phyloP scores from a whole-genome alignment of 2,329 filamentous ascomycete species.

The Diaporthe citri region DNA sequence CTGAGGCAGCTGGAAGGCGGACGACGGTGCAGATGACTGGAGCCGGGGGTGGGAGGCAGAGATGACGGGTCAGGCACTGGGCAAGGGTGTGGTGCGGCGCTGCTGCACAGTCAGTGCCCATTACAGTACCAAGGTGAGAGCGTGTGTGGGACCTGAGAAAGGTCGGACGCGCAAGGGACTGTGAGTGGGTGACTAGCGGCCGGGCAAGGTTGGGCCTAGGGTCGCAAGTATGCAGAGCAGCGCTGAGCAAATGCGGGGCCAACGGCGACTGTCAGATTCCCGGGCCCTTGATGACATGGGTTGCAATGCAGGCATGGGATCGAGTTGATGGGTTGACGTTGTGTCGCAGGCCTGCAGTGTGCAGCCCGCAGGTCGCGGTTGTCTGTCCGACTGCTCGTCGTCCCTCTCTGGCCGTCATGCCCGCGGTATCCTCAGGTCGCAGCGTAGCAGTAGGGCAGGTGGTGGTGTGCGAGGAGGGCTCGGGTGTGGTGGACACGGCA shows the following conservation, averaged over 20 bases:
- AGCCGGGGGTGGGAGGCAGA: conserved; percentile 14
- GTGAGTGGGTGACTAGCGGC: conserved; percentile 25
- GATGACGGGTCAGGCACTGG: conserved; percentile 21
- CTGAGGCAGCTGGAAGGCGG: conserved; percentile 38
- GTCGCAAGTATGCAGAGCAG: conserved; percentile 16
- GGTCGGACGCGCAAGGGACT: conserved; percentile 27
- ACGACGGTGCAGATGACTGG: conserved; percentile 21
- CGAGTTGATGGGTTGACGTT: conserved; percentile 27
- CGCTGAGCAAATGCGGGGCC: conserved; percentile 24
- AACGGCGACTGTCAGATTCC: conserved; percentile 27
- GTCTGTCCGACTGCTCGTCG: not conserved
- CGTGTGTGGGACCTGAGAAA: conserved; percentile 6
- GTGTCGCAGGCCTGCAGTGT: conserved; percentile 29
- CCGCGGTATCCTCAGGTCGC: not conserved
- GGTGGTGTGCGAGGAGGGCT: conserved; percentile 27
- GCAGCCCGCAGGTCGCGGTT: conserved; percentile 13
- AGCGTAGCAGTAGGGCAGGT: conserved; percentile 28
- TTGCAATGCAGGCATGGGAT: conserved; percentile 17
- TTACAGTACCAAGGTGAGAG: not conserved
- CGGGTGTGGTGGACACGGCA: conserved; percentile 27
- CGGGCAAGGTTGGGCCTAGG: conserved; percentile 21
- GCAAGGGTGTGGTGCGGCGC: conserved; percentile 13
- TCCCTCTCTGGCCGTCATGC: not conserved
- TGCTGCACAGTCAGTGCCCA: conserved; percentile 3
- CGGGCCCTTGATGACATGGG: not conserved